A percentile compares a stretch with the other conserved stretches of the same genome.
Conservation (phyloP, 208 protist genomes). For the Naegleria fowleri region DNA sequence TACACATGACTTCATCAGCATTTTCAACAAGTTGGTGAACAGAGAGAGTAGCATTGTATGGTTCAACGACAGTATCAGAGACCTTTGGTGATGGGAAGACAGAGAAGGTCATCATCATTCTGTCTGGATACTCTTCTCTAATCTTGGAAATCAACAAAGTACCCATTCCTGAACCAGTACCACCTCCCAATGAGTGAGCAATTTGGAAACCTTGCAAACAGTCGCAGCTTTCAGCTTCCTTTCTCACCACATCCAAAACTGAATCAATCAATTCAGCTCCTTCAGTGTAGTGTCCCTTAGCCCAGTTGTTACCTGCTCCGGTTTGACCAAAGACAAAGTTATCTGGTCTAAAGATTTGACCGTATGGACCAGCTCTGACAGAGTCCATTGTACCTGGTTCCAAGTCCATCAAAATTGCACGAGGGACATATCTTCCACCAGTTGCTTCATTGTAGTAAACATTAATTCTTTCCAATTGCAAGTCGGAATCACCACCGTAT, state of each 20-base stretch:
- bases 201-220: slow-evolving; percentile 96
- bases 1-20: slow-evolving; percentile 90
- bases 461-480: slow-evolving; percentile 91
- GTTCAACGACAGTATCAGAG: slow-evolving; percentile 94
- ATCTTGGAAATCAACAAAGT: slow-evolving; percentile 96
- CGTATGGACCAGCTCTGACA: slow-evolving; percentile 54
- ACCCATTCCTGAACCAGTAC: slow-evolving; percentile 90
- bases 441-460: slow-evolving; percentile 93
- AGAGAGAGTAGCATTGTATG: slow-evolving; percentile 95
- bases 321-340: slow-evolving; percentile 91
- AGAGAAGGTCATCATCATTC: slow-evolving; percentile 97
- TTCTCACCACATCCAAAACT: slow-evolving; percentile 86
- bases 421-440: slow-evolving; percentile 37
- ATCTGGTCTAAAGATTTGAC: slow-evolving; percentile 77
- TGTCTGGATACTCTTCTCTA: slow-evolving; percentile 94
- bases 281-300: slow-evolving; percentile 92
- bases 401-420: slow-evolving; percentile 20
- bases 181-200: slow-evolving; percentile 92
- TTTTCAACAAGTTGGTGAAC: slow-evolving; percentile 95
- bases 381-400: slow-evolving; percentile 70
- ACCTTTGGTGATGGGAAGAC: slow-evolving; percentile 96
- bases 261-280: slow-evolving; percentile 88
- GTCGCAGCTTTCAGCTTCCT: slow-evolving; percentile 87
- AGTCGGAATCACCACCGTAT: slow-evolving; percentile 66
- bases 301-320: slow-evolving; percentile 94